Evolutionary conservation across 164 flowering plant species (phyloP).

Genomic region (Macadamia tetraphylla): DNA sequence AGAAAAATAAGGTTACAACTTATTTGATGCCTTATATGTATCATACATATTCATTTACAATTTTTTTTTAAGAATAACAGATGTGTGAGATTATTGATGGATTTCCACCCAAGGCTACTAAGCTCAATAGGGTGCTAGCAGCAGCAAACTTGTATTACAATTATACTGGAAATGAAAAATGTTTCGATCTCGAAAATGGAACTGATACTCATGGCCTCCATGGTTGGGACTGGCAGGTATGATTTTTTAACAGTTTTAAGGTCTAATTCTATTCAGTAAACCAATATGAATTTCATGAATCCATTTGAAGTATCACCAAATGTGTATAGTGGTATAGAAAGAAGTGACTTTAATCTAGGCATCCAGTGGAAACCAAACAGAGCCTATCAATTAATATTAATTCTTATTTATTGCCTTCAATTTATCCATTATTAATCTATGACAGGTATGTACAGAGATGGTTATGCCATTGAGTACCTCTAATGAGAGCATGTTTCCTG

Average conservation of each 20-base stretch:
- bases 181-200: constrained; percentile 42
- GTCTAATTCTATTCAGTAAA: too few species aligned
- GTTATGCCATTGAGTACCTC: constrained; percentile 58
- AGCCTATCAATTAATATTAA: not conserved
- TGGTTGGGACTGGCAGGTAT: constrained; percentile 66
- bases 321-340: not conserved
- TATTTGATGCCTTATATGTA: too few species aligned
- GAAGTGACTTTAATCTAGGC: not conserved
- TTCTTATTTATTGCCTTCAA: not conserved
- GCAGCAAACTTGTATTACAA: constrained; percentile 65
- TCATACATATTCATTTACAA: too few species aligned
- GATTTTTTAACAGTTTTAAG: too few species aligned
- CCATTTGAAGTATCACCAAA: too few species aligned
- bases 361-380: too few species aligned
- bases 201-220: constrained; percentile 43
- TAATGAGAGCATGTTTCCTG: constrained; percentile 50
- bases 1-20: too few species aligned
- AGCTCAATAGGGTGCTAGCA: constrained; percentile 37
- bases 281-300: too few species aligned
- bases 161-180: constrained; percentile 35
- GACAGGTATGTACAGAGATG: constrained; percentile 60
- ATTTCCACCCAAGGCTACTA: constrained; percentile 27
- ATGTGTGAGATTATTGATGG: constrained; percentile 56
- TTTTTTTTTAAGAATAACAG: constrained; percentile 17
- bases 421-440: too few species aligned